Conservation (phyloP, 1,284 basidiomycete species). For the Dichomitus squalens region DNA sequence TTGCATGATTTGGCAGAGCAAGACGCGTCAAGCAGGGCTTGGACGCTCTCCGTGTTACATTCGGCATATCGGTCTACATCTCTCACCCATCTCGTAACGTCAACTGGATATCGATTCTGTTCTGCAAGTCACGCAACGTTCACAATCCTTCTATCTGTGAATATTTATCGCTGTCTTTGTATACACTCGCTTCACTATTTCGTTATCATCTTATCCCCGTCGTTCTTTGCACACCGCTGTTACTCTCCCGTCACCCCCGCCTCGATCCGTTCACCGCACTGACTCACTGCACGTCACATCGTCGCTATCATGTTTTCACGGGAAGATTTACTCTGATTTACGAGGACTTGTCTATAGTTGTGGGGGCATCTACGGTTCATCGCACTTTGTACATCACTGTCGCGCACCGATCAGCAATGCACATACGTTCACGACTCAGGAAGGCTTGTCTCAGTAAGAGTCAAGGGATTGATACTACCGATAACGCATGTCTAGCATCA, state of each 20-base stretch:
- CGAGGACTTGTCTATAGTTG: conserved; percentile 18
- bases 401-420: conserved; percentile 15
- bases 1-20: conserved; percentile 47
- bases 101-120: not conserved
- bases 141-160: conserved; percentile 19
- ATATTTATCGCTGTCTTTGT: conserved; percentile 26
- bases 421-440: not conserved
- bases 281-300: conserved; percentile 7
- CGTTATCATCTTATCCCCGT: conserved; percentile 7
- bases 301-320: conserved; percentile 19
- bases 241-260: not conserved
- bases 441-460: not conserved
- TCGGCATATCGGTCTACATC: too few relatives aligned
- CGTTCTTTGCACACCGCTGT: conserved; percentile 11
- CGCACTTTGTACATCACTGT: conserved; percentile 24
- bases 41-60: not conserved
- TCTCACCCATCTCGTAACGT: not conserved
- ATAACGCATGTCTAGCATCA: not conserved
- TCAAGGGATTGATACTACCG: not conserved
- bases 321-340: conserved; percentile 18
- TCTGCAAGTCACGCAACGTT: not conserved
- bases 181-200: conserved; percentile 4
- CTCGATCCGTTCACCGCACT: not conserved
- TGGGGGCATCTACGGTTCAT: conserved; percentile 14
- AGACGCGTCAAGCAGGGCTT: conserved; percentile 14